Base-by-base conservation (phyloP, 345 rosid genomes). In the Turnera subulata region DNA sequence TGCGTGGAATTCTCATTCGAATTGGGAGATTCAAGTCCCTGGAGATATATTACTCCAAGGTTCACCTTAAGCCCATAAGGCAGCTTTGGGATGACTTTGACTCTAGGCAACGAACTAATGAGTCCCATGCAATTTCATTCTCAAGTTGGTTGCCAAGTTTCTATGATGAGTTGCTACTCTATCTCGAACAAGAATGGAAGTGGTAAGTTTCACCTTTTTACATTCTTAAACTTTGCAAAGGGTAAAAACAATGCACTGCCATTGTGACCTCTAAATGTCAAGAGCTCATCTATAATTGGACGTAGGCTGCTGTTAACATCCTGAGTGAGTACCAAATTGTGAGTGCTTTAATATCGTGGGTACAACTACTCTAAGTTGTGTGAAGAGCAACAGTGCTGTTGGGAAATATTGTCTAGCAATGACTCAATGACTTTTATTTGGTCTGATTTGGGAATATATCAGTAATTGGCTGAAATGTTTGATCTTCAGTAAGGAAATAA, bases 131-230 rank as follows among this genome's bases (percentile, higher is more conserved):
- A 46, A 61, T 84, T 65, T 76, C 84, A 26, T 87, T 87, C 68
- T 75, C 78, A 46, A 89, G 88, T 73, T 93, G 96, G 99, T 65
- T 93, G 79, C 96, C 99, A 23, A 80, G 80, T 80, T 93, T 93
- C 79, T 89, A 89, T 33, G 99, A 93, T 58, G 97, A 87, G 64
- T 69, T 93, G 73, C 80, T 89, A 25, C 97, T 93, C 55, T 93
- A 81, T 83, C 90, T 93, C 51, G 99, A 93, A 77, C 91, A 89
- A 78, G 97, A 93, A 72, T 93, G 97, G 99, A 89, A 93, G 69
- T 93, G 99, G 99, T 93, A 87, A 35, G 45, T 11, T 54, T 61
- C 25, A 1, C 32, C 21, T 63, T 44, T 17, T 55, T 50, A 17
- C 50, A 61, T 58, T 49, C 38, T 21, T n/a, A 19, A 25, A 11